Percentiles rank a stretch among this genome's conserved stretches.
These are phyloP conservation scores for Rhynchospora pubera DNA, from an alignment of 176 grass and related monocot genomes.

Conservation along the genomic window DNA sequence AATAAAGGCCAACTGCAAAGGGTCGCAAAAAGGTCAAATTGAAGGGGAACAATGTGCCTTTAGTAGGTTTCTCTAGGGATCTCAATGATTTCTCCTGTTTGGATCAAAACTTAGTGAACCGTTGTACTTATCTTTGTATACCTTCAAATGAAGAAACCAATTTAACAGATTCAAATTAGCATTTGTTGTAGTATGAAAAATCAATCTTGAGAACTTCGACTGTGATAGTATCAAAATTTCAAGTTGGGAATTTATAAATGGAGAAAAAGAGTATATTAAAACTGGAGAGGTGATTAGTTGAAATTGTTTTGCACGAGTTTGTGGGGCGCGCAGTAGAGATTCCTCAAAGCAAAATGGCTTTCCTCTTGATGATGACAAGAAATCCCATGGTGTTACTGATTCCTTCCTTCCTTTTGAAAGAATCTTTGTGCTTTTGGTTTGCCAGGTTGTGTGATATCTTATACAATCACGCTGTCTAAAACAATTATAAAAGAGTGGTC, in stretches of 20 bases:
- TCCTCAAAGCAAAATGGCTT: constrained; percentile 6
- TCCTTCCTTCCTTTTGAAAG: constrained; percentile 1
- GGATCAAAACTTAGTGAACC: background rate
- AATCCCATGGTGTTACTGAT: constrained; percentile 12
- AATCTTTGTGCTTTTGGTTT: constrained; percentile 4
- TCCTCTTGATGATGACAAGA: background rate
- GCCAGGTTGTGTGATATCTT: constrained; percentile 12
- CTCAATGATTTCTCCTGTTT: background rate
- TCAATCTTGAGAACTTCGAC: no score
- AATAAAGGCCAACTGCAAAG: background rate
- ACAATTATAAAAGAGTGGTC: background rate
- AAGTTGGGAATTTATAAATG: background rate
- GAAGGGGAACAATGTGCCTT: background rate
- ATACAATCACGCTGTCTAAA: background rate
- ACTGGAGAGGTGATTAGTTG: background rate
- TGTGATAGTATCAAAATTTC: background rate
- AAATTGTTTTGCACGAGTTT: background rate
- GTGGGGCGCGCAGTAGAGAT: background rate
- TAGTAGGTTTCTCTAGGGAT: constrained; percentile 5
- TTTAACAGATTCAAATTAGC: background rate
- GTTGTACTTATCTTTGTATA: background rate
- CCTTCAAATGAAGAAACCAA: background rate
- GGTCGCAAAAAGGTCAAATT: background rate
- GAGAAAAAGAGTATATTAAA: background rate
- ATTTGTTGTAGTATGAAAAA: no score